These are phyloP conservation scores for Ascochyta viciae-villosae DNA, from an alignment of 2,329 filamentous ascomycete species.

Conservation along the genomic window DNA sequence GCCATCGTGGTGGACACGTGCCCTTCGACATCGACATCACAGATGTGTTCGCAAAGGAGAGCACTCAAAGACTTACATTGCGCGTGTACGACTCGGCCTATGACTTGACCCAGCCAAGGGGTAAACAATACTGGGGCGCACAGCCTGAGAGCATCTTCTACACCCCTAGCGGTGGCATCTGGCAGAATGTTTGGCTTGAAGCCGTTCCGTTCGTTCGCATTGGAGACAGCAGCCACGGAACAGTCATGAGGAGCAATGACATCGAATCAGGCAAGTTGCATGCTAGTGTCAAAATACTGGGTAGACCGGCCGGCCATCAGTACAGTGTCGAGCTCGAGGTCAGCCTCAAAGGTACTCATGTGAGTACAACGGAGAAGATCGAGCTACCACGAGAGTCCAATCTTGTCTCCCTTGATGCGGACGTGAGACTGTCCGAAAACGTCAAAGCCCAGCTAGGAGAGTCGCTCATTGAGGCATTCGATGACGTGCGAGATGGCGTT, in stretches of 20 bases:
- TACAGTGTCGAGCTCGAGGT: conserved; percentile 63
- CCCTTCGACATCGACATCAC: conserved; percentile 65
- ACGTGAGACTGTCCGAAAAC: conserved; percentile 57
- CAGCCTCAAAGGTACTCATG: conserved; percentile 56
- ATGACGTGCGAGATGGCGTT: conserved; percentile 57
- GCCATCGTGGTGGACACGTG: conserved; percentile 66
- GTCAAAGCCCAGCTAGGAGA: conserved; percentile 52
- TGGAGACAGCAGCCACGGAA: conserved; percentile 64
- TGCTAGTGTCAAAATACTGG: conserved; percentile 59
- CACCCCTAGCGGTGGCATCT: conserved; percentile 64
- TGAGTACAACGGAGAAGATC: conserved; percentile 55
- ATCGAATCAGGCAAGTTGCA: conserved; percentile 61
- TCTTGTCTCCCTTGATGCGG: conserved; percentile 56
- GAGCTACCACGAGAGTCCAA: conserved; percentile 60
- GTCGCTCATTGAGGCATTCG: conserved; percentile 21
- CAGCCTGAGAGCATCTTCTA: conserved; percentile 68
- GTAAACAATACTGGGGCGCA: conserved; percentile 71
- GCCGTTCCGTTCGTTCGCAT: conserved; percentile 61
- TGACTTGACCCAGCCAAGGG: conserved; percentile 69
- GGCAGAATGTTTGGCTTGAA: conserved; percentile 66
- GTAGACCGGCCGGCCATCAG: conserved; percentile 55
- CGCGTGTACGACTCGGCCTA: conserved; percentile 69
- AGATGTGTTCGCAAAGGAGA: conserved; percentile 47
- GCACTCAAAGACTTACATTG: conserved; percentile 55
- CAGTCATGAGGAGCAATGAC: conserved; percentile 63